phyloP scores from a whole-genome alignment of 257 asterid genomes.

The Salvia splendens region DNA sequence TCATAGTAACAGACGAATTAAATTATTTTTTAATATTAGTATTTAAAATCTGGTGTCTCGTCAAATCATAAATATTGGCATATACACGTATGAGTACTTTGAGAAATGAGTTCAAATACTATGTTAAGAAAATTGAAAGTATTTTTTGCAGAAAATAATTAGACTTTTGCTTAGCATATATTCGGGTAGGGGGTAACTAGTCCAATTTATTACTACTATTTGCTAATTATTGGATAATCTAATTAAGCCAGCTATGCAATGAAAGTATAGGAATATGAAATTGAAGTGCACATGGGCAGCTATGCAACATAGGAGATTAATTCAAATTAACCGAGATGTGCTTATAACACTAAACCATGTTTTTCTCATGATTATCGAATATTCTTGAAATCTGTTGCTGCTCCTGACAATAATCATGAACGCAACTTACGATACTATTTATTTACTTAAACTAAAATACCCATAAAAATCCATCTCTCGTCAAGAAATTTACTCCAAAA shows the following conservation, averaged over 20 bases:
- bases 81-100: too few relatives aligned
- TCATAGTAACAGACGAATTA: too few relatives aligned
- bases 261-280: neutral
- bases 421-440: neutral
- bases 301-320: neutral
- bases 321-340: neutral
- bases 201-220: neutral
- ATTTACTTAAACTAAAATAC: conserved; percentile 12
- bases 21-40: too few relatives aligned
- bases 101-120: too few relatives aligned
- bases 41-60: too few relatives aligned
- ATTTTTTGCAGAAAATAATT: too few relatives aligned
- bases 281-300: conserved; percentile 1
- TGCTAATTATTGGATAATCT: neutral
- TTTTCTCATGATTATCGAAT: conserved; percentile 23
- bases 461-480: too few relatives aligned
- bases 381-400: conserved; percentile 21
- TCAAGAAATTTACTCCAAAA: too few relatives aligned
- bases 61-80: too few relatives aligned
- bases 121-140: too few relatives aligned
- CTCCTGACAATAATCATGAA: neutral
- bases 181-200: neutral
- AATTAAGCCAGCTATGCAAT: neutral
- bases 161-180: neutral
- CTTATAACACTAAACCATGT: conserved; percentile 6